phyloP scores from a whole-genome alignment of 2,329 filamentous ascomycete genomes.

The Penicillium paneum region DNA sequence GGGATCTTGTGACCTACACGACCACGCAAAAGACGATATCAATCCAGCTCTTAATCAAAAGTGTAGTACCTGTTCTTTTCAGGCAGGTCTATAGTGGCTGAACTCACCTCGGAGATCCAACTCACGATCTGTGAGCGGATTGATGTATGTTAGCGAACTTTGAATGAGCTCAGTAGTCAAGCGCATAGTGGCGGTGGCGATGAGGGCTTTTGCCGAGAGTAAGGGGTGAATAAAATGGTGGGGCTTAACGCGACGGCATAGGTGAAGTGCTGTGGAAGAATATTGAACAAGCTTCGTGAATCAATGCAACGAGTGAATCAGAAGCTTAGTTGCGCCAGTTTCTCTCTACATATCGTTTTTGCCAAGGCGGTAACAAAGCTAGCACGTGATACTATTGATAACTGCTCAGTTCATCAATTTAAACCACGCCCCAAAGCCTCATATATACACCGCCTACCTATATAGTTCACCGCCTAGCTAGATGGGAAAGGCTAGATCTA shows the following conservation, averaged over 20 bases:
- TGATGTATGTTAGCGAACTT: conserved; percentile 94
- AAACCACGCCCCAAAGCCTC: no score
- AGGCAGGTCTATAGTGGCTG: conserved; percentile 36
- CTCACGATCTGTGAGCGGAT: conserved; percentile 97
- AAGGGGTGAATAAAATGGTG: background rate
- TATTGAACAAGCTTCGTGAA: conserved; percentile 1
- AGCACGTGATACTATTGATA: background rate
- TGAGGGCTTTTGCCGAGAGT: conserved; percentile 1
- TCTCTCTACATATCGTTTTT: conserved; percentile 24
- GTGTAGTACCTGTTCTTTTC: conserved; percentile 88
- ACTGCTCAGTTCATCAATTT: no score
- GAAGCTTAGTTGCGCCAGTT: conserved; percentile 19
- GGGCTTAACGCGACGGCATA: conserved; percentile 20
- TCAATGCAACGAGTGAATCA: conserved; percentile 11
- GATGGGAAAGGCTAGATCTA: no score
- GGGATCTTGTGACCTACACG: conserved; percentile 94
- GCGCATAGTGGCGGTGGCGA: conserved; percentile 67
- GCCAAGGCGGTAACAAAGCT: conserved; percentile 18
- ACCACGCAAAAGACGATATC: conserved; percentile 62
- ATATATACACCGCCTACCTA: no score
- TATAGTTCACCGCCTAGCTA: no score
- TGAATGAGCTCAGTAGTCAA: conserved; percentile 93
- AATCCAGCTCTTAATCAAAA: conserved; percentile 68
- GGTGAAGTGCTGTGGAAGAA: background rate
- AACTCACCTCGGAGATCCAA: conserved; percentile 97